phyloP scores from a whole-genome alignment of 2,329 filamentous ascomycete genomes.

The Fonsecaea pedrosoi region DNA sequence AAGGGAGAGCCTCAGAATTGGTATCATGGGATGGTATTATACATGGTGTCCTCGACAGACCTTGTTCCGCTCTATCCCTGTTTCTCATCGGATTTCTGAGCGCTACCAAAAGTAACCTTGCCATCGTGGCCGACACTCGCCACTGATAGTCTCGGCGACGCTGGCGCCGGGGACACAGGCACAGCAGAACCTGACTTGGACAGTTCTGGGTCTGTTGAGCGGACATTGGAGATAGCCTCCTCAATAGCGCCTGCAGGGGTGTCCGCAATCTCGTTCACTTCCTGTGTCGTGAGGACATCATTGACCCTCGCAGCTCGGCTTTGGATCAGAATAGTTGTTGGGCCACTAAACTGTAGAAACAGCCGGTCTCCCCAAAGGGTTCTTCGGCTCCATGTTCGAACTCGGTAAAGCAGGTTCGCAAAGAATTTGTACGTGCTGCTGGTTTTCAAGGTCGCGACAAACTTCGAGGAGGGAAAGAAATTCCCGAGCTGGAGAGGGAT shows the following conservation, averaged over 20 bases:
- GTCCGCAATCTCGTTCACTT: slow-evolving; percentile 91
- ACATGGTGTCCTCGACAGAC: slow-evolving; percentile 6
- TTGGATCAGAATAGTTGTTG: slow-evolving; percentile 83
- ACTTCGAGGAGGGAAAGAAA: slow-evolving; percentile 72
- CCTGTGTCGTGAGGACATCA: slow-evolving; percentile 76
- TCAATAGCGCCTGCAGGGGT: slow-evolving; percentile 74
- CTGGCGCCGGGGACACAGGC: slow-evolving; percentile 41
- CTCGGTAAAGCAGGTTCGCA: slow-evolving; percentile 67
- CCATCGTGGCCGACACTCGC: slow-evolving; percentile 66
- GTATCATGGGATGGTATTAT: slow-evolving; percentile 12
- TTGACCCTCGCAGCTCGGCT: slow-evolving; percentile 80
- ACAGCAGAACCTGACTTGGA: slow-evolving; percentile 34
- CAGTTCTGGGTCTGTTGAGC: slow-evolving; percentile 23
- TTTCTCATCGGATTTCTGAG: slow-evolving; percentile 52
- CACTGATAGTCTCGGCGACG: slow-evolving; percentile 48
- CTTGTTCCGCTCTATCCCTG: neutral
- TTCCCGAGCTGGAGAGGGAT: slow-evolving; percentile 72
- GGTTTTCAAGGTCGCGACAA: slow-evolving; percentile 74
- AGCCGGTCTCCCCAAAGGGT: slow-evolving; percentile 93
- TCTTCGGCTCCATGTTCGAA: slow-evolving; percentile 78
- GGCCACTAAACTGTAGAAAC: slow-evolving; percentile 88
- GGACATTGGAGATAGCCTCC: slow-evolving; percentile 56
- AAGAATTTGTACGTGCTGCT: slow-evolving; percentile 75
- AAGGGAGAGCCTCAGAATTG: neutral
- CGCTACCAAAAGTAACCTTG: slow-evolving; percentile 67